Evolutionary conservation across 176 grass and related monocot species (phyloP).

Genomic region (Elaeis guineensis): DNA sequence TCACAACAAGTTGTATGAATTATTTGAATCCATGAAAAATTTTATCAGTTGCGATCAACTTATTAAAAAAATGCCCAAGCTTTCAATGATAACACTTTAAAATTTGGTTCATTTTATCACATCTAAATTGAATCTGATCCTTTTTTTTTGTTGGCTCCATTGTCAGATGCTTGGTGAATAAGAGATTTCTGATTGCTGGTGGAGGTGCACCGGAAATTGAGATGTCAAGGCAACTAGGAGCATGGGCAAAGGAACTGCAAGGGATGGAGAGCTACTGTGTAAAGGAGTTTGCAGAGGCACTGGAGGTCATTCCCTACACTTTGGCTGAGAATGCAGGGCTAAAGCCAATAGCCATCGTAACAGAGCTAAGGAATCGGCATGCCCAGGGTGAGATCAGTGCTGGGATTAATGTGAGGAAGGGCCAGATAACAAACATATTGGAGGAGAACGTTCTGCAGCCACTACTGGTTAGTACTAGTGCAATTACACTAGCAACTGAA

Average conservation of each 20-base stretch:
- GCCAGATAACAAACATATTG: constrained; percentile 79
- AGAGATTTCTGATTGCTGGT: constrained; percentile 80
- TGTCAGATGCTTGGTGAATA: constrained; percentile 70
- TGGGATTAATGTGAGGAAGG: constrained; percentile 85
- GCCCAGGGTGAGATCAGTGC: constrained; percentile 59
- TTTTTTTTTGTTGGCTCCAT: background rate
- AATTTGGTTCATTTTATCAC: too few relatives aligned
- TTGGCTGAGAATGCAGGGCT: constrained; percentile 84
- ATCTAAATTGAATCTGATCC: background rate
- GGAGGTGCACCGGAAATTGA: constrained; percentile 90
- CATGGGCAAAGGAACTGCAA: constrained; percentile 78
- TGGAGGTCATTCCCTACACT: constrained; percentile 84
- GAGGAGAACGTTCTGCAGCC: constrained; percentile 87
- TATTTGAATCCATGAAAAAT: too few relatives aligned
- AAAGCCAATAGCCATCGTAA: constrained; percentile 75
- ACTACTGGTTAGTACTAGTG: constrained; percentile 68
- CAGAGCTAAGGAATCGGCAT: constrained; percentile 70
- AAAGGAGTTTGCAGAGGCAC: constrained; percentile 75
- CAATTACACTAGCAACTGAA: constrained; percentile 61
- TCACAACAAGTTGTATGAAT: too few relatives aligned
- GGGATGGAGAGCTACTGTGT: constrained; percentile 96
- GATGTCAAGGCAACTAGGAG: constrained; percentile 69
- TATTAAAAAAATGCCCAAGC: too few relatives aligned
- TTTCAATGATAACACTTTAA: too few relatives aligned
- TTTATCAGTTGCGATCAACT: too few relatives aligned